phyloP scores from a whole-genome alignment of 305 asterid genomes.

The Fraxinus dipetala region DNA sequence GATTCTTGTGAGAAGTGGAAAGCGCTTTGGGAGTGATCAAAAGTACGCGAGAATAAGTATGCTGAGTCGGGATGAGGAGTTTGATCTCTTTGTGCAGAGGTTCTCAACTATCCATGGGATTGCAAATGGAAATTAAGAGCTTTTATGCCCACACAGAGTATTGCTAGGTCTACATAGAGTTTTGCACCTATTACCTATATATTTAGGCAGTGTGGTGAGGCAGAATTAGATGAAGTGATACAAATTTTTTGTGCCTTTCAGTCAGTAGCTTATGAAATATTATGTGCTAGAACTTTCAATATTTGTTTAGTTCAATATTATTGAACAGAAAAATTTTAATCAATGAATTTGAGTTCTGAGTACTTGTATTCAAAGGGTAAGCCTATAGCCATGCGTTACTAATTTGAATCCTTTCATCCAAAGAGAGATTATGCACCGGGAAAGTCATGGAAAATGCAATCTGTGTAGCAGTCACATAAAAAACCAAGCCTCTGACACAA shows the following conservation, averaged over 20 bases:
- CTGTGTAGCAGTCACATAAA: neutral
- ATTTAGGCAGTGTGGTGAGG: neutral
- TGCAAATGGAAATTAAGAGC: conserved; percentile 3
- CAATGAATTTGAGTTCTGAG: neutral
- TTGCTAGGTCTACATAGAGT: neutral
- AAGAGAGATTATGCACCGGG: neutral
- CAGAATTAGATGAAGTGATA: neutral
- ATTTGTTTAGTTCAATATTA: neutral
- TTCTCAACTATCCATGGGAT: conserved; percentile 37
- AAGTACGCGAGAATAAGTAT: conserved; percentile 67
- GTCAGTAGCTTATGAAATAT: neutral
- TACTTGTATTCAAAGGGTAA: neutral
- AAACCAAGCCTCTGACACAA: neutral
- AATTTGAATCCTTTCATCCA: neutral
- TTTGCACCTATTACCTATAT: neutral
- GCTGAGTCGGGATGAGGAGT: conserved; percentile 60
- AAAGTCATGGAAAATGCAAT: neutral
- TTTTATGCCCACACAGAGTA: neutral
- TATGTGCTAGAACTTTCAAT: neutral
- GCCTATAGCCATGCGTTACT: neutral
- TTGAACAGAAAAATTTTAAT: neutral
- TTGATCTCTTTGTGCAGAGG: conserved; percentile 58
- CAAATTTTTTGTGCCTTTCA: neutral
- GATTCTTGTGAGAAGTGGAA: conserved; percentile 56
- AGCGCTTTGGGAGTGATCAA: conserved; percentile 46